Evolutionary conservation across 371 early-diverging fungal genomes (phyloP).

Genomic region (Haplosporangium sp.): DNA sequence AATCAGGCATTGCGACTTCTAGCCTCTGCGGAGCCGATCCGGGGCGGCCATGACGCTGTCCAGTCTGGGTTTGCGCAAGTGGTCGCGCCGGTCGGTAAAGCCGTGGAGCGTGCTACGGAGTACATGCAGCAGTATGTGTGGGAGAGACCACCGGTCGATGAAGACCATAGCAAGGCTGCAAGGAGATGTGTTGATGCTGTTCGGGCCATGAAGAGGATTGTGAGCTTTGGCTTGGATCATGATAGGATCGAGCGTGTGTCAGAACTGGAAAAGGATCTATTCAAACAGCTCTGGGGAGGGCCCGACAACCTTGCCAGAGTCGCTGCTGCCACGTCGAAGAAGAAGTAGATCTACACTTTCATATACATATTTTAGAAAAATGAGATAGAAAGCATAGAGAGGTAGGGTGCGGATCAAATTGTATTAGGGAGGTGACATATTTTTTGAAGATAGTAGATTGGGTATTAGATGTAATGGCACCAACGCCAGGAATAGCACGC

Average conservation of each 20-base stretch:
- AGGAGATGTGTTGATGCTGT: conserved; percentile 43
- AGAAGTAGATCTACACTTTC: conserved; percentile 1
- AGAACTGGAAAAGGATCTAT: conserved; percentile 51
- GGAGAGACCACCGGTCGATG: conserved; percentile 26
- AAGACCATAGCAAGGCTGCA: conserved; percentile 1
- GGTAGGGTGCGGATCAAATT: conserved; percentile 6
- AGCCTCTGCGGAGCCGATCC: conserved; percentile 57
- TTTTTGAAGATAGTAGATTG: background rate
- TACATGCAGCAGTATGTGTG: conserved; percentile 51
- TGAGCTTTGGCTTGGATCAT: conserved; percentile 40
- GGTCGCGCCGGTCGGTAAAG: conserved; percentile 37
- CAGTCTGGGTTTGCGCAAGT: conserved; percentile 59
- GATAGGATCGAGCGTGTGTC: conserved; percentile 36
- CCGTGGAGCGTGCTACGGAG: conserved; percentile 41
- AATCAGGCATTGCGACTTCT: conserved; percentile 64
- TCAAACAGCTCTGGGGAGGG: conserved; percentile 45
- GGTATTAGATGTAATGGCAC: no score
- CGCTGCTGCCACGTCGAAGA: conserved; percentile 28
- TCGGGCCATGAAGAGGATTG: conserved; percentile 39
- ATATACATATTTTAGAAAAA: no score
- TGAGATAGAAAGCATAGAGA: background rate
- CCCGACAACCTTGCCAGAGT: conserved; percentile 48
- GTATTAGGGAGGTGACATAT: background rate
- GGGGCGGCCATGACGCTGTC: conserved; percentile 47
- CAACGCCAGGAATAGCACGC: background rate